Base-by-base conservation (phyloP, 169 alveolate species). In the Plasmodium inui region DNA sequence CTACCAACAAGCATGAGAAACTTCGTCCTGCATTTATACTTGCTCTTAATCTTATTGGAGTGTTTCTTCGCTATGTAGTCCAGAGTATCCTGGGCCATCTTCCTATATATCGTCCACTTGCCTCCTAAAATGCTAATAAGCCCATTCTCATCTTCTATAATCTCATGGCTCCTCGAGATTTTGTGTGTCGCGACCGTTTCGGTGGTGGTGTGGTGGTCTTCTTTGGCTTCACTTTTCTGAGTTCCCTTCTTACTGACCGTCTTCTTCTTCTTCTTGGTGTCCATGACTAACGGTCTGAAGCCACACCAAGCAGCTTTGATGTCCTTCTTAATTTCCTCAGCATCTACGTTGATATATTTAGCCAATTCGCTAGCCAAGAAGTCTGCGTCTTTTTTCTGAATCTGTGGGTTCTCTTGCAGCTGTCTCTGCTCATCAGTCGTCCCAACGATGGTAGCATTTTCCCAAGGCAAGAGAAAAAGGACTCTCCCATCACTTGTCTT, bases 91-190 rank as follows among this genome's bases (percentile, higher is more conserved):
- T 97, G 98, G 1, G 99, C 99, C 99, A 98, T 98, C 73, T 93
- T 93, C 92, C 99, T 96, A 95, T 97, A 98, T 19, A 98, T 97
- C 1, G 99, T 98, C 99, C 99, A 98, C 95, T 98, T 98, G 5
- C 99, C 99, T 34, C 99, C 99, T 95, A 98, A 92, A 12, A 98
- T 96, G 67, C 98, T 97, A 4, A 98, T 96, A 22, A 98, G 94
- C 22, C 99, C 99, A 88, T 90, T 92, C 26, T 92, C 74, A 39
- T 97, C 98, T 41, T 97, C 95, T 72, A 98, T 98, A 37, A 98
- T 96, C 28, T 93, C 98, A 94, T 98, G 99, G 41, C 97, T 97
- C 76, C 99, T 97, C 1, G 98, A 97, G 19, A 98, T 81, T 71
- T 95, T 91, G 39, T 96, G 97, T 0, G 99, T 97, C 39, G 82